A percentile compares a stretch with the other conserved stretches of the same genome.
Conservation (phyloP, 1,284 basidiomycete genomes). For the Cutaneotrichosporon cavernicola region DNA sequence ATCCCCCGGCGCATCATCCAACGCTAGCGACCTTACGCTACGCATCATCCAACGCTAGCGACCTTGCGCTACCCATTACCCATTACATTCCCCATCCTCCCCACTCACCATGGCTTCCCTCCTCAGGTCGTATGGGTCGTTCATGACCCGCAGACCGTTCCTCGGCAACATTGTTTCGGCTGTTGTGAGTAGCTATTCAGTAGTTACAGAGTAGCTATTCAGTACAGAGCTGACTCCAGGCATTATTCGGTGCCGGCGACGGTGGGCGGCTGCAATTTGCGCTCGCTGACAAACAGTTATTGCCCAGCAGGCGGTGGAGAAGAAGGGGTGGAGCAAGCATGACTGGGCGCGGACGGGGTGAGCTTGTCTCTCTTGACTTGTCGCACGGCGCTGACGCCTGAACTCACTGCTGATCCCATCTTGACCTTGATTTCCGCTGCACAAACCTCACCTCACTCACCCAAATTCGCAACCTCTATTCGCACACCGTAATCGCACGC, state of each 20-base stretch:
- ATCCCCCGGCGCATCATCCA: neutral
- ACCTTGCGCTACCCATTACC: neutral
- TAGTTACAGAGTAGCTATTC: constrained; percentile 25
- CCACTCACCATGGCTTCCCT: constrained; percentile 39
- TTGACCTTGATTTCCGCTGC: neutral
- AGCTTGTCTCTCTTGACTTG: constrained; percentile 18
- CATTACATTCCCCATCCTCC: neutral
- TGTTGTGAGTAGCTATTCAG: constrained; percentile 36
- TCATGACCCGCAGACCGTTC: constrained; percentile 44
- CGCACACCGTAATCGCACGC: no score
- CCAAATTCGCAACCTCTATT: no score
- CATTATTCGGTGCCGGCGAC: constrained; percentile 56
- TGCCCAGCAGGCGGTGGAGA: constrained; percentile 57
- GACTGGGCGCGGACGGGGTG: constrained; percentile 54
- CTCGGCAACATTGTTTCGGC: constrained; percentile 49
- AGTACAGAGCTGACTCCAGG: constrained; percentile 28
- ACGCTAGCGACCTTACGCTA: neutral
- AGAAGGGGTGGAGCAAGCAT: constrained; percentile 50
- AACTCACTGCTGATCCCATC: neutral
- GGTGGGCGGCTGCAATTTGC: constrained; percentile 23
- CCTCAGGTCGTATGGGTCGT: constrained; percentile 36
- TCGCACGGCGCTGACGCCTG: neutral
- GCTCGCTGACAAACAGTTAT: constrained; percentile 37
- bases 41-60: neutral
- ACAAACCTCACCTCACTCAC: no score